A percentile compares a stretch with the other conserved stretches of the same genome.
These are phyloP conservation scores for Microglena sp. DNA, from an alignment of 139 green algal genomes.

Conservation along the genomic window DNA sequence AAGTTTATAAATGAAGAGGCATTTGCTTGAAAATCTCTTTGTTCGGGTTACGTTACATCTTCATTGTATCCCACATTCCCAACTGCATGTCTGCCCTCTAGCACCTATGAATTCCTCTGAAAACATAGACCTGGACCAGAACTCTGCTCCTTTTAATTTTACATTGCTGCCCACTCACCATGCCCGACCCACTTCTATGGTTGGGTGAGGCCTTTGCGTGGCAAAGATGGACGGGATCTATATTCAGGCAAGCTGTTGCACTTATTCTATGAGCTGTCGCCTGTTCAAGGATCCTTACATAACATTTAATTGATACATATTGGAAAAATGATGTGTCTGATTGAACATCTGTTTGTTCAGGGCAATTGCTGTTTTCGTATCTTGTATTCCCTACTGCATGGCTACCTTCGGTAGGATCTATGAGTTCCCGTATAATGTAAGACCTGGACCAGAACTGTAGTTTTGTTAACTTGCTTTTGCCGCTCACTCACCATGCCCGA, in stretches of 20 bases:
- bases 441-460: neutral
- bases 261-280: neutral
- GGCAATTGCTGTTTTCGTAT: no score
- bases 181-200: neutral
- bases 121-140: no score
- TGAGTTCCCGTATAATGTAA: neutral
- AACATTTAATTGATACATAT: no score
- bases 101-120: no score
- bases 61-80: no score
- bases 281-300: slow-evolving; percentile 3
- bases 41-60: no score
- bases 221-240: neutral
- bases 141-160: no score
- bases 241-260: slow-evolving; percentile 1
- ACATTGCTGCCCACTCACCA: neutral
- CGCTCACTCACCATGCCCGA: slow-evolving; percentile 1
- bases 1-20: neutral
- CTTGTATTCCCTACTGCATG: neutral
- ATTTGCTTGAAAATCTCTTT: no score
- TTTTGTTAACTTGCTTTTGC: neutral
- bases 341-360: neutral
- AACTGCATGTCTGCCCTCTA: neutral
- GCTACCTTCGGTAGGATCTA: no score
- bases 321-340: neutral
- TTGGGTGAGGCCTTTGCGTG: neutral